These are phyloP conservation scores for Aspergillus sp. DNA, from an alignment of 2,329 filamentous ascomycete genomes.

Conservation along the genomic window DNA sequence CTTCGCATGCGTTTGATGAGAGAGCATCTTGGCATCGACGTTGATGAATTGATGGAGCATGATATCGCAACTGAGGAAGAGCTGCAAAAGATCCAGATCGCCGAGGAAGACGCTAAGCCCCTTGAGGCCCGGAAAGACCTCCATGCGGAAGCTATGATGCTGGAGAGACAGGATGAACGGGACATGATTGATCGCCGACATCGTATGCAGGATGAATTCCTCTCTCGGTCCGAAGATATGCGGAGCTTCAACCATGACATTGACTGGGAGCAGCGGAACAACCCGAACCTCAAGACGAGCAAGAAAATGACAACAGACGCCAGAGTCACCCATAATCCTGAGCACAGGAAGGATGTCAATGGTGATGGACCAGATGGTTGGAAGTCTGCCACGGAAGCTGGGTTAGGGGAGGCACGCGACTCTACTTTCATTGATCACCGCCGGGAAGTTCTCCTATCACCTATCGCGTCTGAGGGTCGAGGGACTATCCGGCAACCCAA, in stretches of 20 bases:
- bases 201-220: slow-evolving; percentile 48
- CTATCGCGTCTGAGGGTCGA: slow-evolving; percentile 56
- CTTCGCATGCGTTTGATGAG: slow-evolving; percentile 90
- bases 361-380: slow-evolving; percentile 72
- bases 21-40: slow-evolving; percentile 91
- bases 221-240: slow-evolving; percentile 48
- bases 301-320: slow-evolving; percentile 50
- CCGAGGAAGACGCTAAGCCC: slow-evolving; percentile 34
- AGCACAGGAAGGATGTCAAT: slow-evolving; percentile 66
- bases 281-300: slow-evolving; percentile 48
- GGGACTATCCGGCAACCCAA: slow-evolving; percentile 50
- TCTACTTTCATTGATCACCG: slow-evolving; percentile 56
- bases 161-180: slow-evolving; percentile 33
- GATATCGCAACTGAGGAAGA: slow-evolving; percentile 62
- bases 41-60: slow-evolving; percentile 80
- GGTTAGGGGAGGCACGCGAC: slow-evolving; percentile 59
- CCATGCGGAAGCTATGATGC: slow-evolving; percentile 24
- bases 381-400: slow-evolving; percentile 55
- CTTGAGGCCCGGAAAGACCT: slow-evolving; percentile 13
- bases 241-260: slow-evolving; percentile 71
- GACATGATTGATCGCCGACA: slow-evolving; percentile 37
- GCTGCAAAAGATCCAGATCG: slow-evolving; percentile 51
- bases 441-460: slow-evolving; percentile 63
- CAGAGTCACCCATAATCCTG: slow-evolving; percentile 51
- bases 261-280: slow-evolving; percentile 52